These are phyloP conservation scores for Dothistroma pini DNA, from an alignment of 2,329 filamentous ascomycete species.

Conservation along the genomic window DNA sequence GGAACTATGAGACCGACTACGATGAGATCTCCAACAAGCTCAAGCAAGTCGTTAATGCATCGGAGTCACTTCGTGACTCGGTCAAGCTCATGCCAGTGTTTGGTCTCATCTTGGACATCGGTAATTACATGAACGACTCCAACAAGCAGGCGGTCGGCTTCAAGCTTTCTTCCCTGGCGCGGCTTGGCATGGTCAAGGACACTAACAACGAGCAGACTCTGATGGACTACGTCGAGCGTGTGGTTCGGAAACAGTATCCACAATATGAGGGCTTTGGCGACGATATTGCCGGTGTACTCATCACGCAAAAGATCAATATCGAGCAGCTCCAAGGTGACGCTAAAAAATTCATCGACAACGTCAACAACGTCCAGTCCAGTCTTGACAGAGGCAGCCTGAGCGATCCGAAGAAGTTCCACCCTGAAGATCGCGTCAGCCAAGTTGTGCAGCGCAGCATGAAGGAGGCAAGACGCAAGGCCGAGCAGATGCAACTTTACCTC, in stretches of 20 bases:
- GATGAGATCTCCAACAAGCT: conserved; percentile 86
- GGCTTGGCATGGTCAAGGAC: conserved; percentile 96
- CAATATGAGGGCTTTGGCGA: conserved; percentile 88
- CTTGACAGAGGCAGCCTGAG: conserved; percentile 91
- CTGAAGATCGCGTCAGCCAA: conserved; percentile 89
- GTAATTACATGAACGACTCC: conserved; percentile 99
- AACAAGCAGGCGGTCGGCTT: conserved; percentile 98
- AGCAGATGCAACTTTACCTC: conserved; percentile 89
- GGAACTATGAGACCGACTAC: conserved; percentile 81
- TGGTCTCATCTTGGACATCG: conserved; percentile 92
- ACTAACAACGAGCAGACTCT: conserved; percentile 98
- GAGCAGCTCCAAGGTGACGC: conserved; percentile 86
- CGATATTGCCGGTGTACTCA: conserved; percentile 76
- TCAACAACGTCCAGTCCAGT: conserved; percentile 88
- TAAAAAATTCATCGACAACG: conserved; percentile 88
- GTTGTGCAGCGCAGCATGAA: conserved; percentile 94
- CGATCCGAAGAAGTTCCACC: conserved; percentile 96
- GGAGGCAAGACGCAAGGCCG: conserved; percentile 89
- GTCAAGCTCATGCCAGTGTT: conserved; percentile 94
- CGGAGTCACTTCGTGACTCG: conserved; percentile 85
- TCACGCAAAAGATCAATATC: conserved; percentile 86
- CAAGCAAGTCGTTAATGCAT: conserved; percentile 78
- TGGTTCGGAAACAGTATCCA: conserved; percentile 92
- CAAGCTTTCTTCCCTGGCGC: conserved; percentile 90
- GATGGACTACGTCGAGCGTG: conserved; percentile 91